Evolutionary conservation across 768 basidiomycete species (phyloP).

Genomic region (Galerina marginata): DNA sequence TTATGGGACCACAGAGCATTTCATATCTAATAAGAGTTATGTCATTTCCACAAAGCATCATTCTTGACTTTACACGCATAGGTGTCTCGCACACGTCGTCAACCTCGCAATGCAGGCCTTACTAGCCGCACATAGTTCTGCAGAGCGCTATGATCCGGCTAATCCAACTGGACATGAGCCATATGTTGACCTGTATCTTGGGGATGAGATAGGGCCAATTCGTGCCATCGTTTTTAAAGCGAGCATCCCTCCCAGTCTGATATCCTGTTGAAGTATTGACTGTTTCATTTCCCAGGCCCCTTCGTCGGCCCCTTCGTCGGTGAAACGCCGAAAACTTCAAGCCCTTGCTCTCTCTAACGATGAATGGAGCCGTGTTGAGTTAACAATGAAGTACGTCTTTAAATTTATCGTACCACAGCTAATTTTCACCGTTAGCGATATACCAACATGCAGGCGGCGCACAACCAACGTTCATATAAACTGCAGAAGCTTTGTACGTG

Average conservation of each 20-base stretch:
- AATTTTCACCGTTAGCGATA: not conserved
- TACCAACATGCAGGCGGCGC: not conserved
- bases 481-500: no score
- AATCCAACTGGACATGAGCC: constrained; percentile 12
- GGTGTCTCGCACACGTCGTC: constrained; percentile 39
- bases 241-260: not conserved
- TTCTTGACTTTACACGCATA: not conserved
- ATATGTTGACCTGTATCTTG: not conserved
- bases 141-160: constrained; percentile 29
- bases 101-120: constrained; percentile 31
- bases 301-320: constrained; percentile 13
- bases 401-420: constrained; percentile 4
- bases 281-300: constrained; percentile 7
- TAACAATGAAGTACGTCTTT: constrained; percentile 11
- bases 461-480: constrained; percentile 21
- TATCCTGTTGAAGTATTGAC: not conserved
- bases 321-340: constrained; percentile 5
- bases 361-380: constrained; percentile 11
- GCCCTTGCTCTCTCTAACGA: not conserved
- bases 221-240: constrained; percentile 32
- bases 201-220: constrained; percentile 36
- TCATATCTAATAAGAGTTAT: constrained; percentile 22
- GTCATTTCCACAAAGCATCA: not conserved
- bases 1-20: not conserved
- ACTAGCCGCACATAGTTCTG: constrained; percentile 19